phyloP scores from a whole-genome alignment of 495 filamentous ascomycete species.

The Aspergillus ellipticus region DNA sequence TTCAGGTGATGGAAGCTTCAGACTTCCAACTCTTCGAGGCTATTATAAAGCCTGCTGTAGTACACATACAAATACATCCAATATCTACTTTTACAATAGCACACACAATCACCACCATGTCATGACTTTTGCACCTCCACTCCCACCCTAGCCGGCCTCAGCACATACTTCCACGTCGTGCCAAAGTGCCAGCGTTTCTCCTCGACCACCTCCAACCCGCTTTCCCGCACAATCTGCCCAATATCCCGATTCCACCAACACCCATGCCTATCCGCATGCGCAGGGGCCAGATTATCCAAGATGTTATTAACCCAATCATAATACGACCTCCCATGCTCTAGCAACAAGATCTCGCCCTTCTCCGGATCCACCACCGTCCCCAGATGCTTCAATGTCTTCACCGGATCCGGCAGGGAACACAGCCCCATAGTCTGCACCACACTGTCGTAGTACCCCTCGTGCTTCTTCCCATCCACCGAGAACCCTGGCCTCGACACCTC shows the following conservation, averaged over 20 bases:
- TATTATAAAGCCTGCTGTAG: background rate
- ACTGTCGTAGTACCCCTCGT: slow-evolving; percentile 64
- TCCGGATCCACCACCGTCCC: slow-evolving; percentile 38
- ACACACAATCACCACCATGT: background rate
- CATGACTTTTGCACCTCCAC: background rate
- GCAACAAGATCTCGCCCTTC: slow-evolving; percentile 70
- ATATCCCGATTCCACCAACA: slow-evolving; percentile 99
- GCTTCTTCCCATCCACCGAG: background rate
- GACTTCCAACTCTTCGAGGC: too few relatives aligned
- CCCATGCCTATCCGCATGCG: slow-evolving; percentile 79
- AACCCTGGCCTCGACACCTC: slow-evolving; percentile 15
- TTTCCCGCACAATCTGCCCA: slow-evolving; percentile 69
- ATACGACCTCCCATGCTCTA: slow-evolving; percentile 85
- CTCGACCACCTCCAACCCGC: slow-evolving; percentile 75
- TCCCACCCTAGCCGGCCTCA: slow-evolving; percentile 39
- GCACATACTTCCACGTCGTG: slow-evolving; percentile 67
- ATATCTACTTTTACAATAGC: background rate
- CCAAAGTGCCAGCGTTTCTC: slow-evolving; percentile 69
- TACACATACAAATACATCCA: background rate
- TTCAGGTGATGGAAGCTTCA: too few relatives aligned
- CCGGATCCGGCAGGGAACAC: slow-evolving; percentile 78
- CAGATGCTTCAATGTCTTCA: slow-evolving; percentile 55
- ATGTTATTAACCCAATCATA: slow-evolving; percentile 74
- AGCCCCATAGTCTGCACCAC: slow-evolving; percentile 90
- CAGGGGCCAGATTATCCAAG: slow-evolving; percentile 71